Evolutionary conservation across 345 rosid genomes (phyloP), one percentile per base, ranked within the genome.

Genomic region (Syzygium aromaticum): DNA sequence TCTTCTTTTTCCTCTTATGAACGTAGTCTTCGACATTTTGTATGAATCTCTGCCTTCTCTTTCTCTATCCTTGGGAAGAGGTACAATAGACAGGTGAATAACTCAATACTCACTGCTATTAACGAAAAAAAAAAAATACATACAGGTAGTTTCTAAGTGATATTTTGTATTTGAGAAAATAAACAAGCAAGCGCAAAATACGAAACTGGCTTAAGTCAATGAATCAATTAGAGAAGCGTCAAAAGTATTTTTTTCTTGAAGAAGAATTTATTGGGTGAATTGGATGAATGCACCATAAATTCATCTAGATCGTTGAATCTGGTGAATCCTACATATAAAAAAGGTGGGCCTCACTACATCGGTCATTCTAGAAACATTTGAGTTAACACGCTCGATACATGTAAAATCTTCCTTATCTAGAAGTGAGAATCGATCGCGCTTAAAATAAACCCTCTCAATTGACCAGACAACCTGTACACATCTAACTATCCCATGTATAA

Each of bases 401-500:
- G 13, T 8, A 4, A 33, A 67, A 67, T 25, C 46, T 67, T 16
- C 19, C 11, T 67, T 67, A 23, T 67, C 25, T 5, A 33, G 46
- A 73, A 73, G 7, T 2, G 25, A 73, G 3, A 33, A 73, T 33
- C 13, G 1, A 33, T 73, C 1, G 0, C 80, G 1, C 46, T 8
- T 73, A 73, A 73, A 15, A 17, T 4, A 33, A 33, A 17, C 46
- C 14, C 12, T 28, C 22, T 9, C 14, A 73, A 73, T 17, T 17
- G 38, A 6, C 19, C 0, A 33, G 46, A 67, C 80, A 67, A 67
- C 7, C 1, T 67, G 2, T 33, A 1, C 7, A 67, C 3, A 2
- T 33, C 49, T 28, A 17, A 67, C 19, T 4, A 21, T 33, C 22
- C 12, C 46, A 3, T 3, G 0, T 33, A 8, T 17, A 0, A 5